phyloP scores from a whole-genome alignment of 2,329 filamentous ascomycete genomes.

The Cadophora sp. region DNA sequence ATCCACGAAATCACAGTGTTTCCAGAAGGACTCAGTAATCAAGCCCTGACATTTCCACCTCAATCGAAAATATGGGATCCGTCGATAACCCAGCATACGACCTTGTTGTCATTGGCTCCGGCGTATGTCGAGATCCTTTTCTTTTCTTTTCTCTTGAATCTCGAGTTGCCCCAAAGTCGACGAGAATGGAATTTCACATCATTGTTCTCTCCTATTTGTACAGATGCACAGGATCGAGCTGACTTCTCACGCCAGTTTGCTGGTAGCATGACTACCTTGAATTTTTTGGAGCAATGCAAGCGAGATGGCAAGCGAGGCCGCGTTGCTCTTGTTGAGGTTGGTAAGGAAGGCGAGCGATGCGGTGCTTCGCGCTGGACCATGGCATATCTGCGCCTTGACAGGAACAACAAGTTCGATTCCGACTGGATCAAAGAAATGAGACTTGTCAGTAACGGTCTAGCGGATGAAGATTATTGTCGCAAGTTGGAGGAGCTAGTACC shows the following conservation, averaged over 20 bases:
- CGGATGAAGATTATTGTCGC: constrained; percentile 48
- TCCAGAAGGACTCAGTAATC: background rate
- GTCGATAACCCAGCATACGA: constrained; percentile 12
- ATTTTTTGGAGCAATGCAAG: constrained; percentile 50
- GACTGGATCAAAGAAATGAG: constrained; percentile 35
- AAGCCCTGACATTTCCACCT: background rate
- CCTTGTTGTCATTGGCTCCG: constrained; percentile 48
- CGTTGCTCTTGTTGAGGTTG: constrained; percentile 42
- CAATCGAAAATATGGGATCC: background rate
- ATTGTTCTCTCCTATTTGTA: background rate
- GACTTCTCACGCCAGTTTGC: constrained; percentile 42
- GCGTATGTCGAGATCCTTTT: constrained; percentile 24
- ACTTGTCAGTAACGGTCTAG: constrained; percentile 48
- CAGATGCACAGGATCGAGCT: background rate
- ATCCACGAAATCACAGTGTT: no score
- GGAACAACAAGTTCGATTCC: constrained; percentile 38
- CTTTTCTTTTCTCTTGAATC: background rate
- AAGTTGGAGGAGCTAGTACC: constrained; percentile 48
- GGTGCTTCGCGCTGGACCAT: no score
- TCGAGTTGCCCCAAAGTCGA: background rate
- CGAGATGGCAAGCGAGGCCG: constrained; percentile 45
- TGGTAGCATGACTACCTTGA: constrained; percentile 49
- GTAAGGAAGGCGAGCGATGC: constrained; percentile 48
- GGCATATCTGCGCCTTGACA: constrained; percentile 47
- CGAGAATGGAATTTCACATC: background rate